Percentiles rank a stretch among this genome's conserved stretches.
These are phyloP conservation scores for Collybia mongolica DNA, from an alignment of 768 basidiomycete species.

Conservation along the genomic window DNA sequence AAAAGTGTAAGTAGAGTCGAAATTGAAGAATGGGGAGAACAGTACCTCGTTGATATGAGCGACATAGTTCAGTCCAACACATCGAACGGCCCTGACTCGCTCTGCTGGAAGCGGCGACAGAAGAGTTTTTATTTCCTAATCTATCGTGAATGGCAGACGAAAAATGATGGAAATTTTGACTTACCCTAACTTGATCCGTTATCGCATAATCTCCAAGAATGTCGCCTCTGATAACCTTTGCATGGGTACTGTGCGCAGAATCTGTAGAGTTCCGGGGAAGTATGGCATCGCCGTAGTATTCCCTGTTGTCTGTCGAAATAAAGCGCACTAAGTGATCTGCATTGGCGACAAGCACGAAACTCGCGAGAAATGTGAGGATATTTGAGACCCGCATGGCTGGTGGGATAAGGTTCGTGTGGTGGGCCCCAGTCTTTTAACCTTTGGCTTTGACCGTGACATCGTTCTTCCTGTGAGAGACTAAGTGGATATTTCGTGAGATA, in stretches of 20 bases:
- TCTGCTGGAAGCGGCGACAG: conserved; percentile 33
- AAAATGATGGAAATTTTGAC: too few species aligned
- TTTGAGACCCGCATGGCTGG: conserved; percentile 14
- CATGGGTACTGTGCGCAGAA: conserved; percentile 29
- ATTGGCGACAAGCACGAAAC: conserved; percentile 17
- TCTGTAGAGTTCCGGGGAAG: conserved; percentile 27
- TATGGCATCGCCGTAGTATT: conserved; percentile 38
- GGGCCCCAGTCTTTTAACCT: too few species aligned
- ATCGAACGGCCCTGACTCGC: conserved; percentile 32
- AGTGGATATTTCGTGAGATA: too few species aligned
- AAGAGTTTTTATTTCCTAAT: conserved; percentile 23
- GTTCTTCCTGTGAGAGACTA: too few species aligned
- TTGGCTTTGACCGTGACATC: too few species aligned
- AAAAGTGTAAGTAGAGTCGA: neutral
- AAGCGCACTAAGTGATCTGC: conserved; percentile 39
- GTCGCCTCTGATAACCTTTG: conserved; percentile 32
- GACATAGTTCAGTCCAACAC: conserved; percentile 35
- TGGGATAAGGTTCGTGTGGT: too few species aligned
- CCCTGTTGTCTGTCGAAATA: conserved; percentile 32
- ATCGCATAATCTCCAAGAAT: conserved; percentile 33
- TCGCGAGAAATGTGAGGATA: conserved; percentile 8
- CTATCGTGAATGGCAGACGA: too few species aligned
- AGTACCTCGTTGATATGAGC: conserved; percentile 30
- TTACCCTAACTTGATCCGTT: conserved; percentile 33
- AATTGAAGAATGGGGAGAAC: neutral